These are phyloP conservation scores for Lactarius tabidus DNA, from an alignment of 768 basidiomycete genomes.

Conservation along the genomic window DNA sequence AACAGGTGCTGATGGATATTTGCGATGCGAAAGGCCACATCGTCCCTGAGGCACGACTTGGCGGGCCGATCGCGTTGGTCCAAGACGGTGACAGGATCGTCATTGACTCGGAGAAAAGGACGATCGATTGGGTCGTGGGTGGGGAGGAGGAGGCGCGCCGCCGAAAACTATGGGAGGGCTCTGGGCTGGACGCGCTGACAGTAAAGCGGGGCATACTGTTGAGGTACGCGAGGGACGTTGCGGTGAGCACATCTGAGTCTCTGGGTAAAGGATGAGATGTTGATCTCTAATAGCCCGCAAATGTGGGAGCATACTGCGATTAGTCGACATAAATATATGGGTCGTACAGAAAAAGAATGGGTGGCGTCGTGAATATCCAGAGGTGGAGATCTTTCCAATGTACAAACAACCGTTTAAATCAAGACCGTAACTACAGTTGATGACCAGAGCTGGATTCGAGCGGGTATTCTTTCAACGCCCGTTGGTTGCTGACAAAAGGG, in stretches of 20 bases:
- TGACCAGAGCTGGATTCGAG: neutral
- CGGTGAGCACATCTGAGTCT: constrained; percentile 48
- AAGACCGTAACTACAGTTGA: neutral
- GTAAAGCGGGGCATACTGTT: constrained; percentile 71
- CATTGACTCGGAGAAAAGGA: constrained; percentile 62
- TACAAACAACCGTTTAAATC: neutral
- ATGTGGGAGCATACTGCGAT: constrained; percentile 78
- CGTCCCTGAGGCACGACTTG: constrained; percentile 63
- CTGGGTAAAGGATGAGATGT: constrained; percentile 2
- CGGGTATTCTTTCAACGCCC: neutral
- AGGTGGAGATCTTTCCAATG: neutral
- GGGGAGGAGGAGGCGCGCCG: constrained; percentile 62
- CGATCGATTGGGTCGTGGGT: constrained; percentile 69
- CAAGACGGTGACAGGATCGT: constrained; percentile 76
- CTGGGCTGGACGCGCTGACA: constrained; percentile 57
- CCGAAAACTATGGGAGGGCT: constrained; percentile 63
- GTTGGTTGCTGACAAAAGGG: constrained; percentile 11
- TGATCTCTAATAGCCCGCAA: constrained; percentile 58
- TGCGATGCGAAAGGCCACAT: constrained; percentile 47
- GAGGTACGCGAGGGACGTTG: constrained; percentile 82
- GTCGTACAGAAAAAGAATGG: neutral
- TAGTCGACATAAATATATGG: constrained; percentile 30
- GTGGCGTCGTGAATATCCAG: neutral
- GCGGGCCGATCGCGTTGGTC: constrained; percentile 85
- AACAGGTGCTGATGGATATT: neutral